Percentiles rank a stretch among this genome's conserved stretches.
Evolutionary conservation across 1,139 yeast genomes (phyloP).

Genomic region (Debaryomyces subglobosus): DNA sequence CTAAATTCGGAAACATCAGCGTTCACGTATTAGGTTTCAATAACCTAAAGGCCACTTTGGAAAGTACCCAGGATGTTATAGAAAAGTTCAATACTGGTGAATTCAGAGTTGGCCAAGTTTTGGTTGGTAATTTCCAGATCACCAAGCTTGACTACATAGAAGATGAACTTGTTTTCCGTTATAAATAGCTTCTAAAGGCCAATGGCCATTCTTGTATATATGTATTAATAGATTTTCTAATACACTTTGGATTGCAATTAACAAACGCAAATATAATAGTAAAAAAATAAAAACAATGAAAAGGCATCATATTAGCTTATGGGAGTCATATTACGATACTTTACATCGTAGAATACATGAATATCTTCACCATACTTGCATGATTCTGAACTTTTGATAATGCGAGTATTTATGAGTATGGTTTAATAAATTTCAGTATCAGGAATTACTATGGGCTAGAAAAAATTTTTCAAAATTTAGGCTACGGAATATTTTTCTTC

Average conservation of each 20-base stretch:
- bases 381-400: not conserved
- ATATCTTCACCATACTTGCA: not conserved
- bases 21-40: constrained; percentile 34
- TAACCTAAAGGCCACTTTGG: constrained; percentile 27
- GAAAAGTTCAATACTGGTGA: constrained; percentile 23
- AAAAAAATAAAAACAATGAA: not conserved
- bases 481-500: not conserved
- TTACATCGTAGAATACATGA: not conserved
- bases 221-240: not conserved
- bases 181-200: constrained; percentile 2
- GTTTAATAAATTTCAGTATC: constrained; percentile 3
- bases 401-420: not conserved
- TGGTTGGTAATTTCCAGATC: constrained; percentile 24
- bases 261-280: not conserved
- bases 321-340: not conserved
- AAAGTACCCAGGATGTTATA: constrained; percentile 23
- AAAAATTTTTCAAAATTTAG: constrained; percentile 1
- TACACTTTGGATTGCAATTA: not conserved
- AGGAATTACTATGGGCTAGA: not conserved
- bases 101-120: constrained; percentile 26
- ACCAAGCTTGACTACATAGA: constrained; percentile 37
- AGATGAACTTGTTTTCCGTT: constrained; percentile 28
- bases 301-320: not conserved
- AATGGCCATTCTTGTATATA: constrained; percentile 1
- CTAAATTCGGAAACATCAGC: constrained; percentile 28